A percentile compares a stretch with the other conserved stretches of the same genome.
phyloP scores from a whole-genome alignment of 257 asterid genomes.

The Solanum pennellii region DNA sequence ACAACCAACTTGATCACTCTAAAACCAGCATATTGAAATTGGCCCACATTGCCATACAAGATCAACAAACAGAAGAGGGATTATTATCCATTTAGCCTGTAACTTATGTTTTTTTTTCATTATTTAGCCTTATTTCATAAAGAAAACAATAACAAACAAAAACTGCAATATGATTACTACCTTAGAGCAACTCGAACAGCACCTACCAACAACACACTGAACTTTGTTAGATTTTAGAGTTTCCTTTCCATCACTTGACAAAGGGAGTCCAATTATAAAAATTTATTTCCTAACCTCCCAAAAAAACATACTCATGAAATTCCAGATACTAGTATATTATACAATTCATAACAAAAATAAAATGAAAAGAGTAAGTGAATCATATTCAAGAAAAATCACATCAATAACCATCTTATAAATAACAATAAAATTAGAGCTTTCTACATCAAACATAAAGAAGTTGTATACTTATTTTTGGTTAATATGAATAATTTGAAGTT shows the following conservation, averaged over 20 bases:
- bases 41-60: background rate
- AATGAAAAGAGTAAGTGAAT: background rate
- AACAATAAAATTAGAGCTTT: background rate
- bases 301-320: background rate
- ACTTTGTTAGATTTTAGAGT: conserved; percentile 82
- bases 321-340: background rate
- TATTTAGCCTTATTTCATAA: background rate
- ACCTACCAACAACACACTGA: conserved; percentile 76
- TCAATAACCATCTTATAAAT: background rate
- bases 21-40: background rate
- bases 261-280: conserved; percentile 74
- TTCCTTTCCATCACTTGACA: conserved; percentile 41
- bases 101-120: background rate
- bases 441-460: background rate
- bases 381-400: background rate
- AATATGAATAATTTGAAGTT: conserved; percentile 62
- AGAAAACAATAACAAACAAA: background rate
- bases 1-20: background rate
- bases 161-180: conserved; percentile 7
- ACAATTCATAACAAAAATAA: background rate
- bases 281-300: conserved; percentile 17
- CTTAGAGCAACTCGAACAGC: conserved; percentile 83
- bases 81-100: background rate
- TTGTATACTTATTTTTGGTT: conserved; percentile 50
- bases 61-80: background rate